phyloP scores from a whole-genome alignment of 257 asterid genomes.

The Petrea volubilis region DNA sequence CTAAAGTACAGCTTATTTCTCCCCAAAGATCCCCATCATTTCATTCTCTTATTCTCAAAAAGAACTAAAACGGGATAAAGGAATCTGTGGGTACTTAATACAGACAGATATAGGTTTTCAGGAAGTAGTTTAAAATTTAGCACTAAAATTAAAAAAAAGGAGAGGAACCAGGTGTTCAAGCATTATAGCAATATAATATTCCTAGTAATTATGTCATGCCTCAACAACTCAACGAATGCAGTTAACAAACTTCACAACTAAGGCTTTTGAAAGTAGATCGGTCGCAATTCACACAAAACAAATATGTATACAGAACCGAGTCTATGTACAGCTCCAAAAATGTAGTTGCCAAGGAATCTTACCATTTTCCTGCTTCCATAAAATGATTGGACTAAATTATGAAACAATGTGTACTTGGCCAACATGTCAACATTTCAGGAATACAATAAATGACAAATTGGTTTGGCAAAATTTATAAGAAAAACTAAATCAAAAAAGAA shows the following conservation, averaged over 20 bases:
- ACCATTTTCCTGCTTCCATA: too few species aligned
- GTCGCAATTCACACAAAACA: background rate
- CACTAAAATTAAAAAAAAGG: background rate
- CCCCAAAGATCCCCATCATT: background rate
- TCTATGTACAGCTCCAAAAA: background rate
- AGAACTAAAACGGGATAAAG: background rate
- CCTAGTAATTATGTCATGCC: too few species aligned
- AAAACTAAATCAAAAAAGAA: slow-evolving; percentile 2
- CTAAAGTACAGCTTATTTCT: background rate
- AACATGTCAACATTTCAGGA: background rate
- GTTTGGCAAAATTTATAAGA: background rate
- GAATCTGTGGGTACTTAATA: background rate
- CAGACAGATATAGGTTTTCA: background rate
- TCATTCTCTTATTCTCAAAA: background rate
- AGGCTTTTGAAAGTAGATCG: background rate
- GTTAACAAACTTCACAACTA: background rate
- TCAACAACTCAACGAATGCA: background rate
- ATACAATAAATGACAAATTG: background rate
- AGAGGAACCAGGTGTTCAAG: background rate
- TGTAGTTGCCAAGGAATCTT: background rate
- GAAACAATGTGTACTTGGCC: too few species aligned
- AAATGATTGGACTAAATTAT: too few species aligned
- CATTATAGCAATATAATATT: background rate
- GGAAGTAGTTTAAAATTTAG: background rate
- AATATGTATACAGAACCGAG: too few species aligned